Evolutionary conservation across 2,329 filamentous ascomycete species (phyloP), one percentile per base, ranked within the genome.

Genomic region (Fusarium sp.): DNA sequence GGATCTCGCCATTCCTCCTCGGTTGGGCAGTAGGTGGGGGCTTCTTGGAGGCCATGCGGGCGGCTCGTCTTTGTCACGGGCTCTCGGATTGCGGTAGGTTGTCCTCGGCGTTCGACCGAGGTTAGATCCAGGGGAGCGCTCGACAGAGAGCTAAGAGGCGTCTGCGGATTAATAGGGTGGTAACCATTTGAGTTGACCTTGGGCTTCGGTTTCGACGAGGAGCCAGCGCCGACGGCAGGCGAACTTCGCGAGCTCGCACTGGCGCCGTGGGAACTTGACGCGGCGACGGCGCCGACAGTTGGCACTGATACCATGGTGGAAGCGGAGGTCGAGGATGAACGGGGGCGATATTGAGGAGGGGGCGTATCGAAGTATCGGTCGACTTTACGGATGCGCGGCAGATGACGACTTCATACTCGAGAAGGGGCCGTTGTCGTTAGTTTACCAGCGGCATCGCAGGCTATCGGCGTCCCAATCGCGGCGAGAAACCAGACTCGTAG

Each of bases 1-100:
- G 97, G 97, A 79, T 99, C 95, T 79, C 93, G 94, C 88, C 97
- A 99, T 83, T 99, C 95, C 77, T 98, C 95, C 76, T 95, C 92
- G 0, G 94, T 98, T 35, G 97, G 97, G 74, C 91, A 89, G 82
- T 95, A 99, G 6, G 95, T 97, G 3, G 96, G 96, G 31, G 97
- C 96, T 81, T 98, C 96, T 74, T 93, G 90, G 47, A 99, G 88
- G 50, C 92, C 95, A 83, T 97, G 95, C 40, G 94, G 94, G 61
- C 97, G 91, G 77, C 90, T 91, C 81, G 92, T 92, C 82, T 92
- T 92, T 82, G 94, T 94, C n/a, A 89, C 88, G 7, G 92, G 89
- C 80, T 97, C 94, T 79, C 93, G 91, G 76, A 91, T 91, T 61
- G 93, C 91, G 33, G 91, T 94, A 27, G 94, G 90, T 77, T 97